These are phyloP conservation scores for Waltergamsia citrina DNA, from an alignment of 2,329 filamentous ascomycete genomes.

Conservation along the genomic window DNA sequence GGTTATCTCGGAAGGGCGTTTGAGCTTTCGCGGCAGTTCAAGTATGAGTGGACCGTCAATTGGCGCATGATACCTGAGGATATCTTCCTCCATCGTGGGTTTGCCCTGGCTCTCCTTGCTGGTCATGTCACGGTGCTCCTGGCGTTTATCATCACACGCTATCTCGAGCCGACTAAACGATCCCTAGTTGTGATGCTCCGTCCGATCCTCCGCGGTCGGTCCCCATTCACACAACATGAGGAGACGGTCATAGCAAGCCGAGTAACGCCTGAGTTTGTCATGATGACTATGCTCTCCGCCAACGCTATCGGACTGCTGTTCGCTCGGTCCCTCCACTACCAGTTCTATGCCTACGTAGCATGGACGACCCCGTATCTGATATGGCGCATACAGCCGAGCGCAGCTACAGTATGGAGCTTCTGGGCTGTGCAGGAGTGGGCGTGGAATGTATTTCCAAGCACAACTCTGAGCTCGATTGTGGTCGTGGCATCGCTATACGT, in stretches of 20 bases:
- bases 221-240: constrained; percentile 38
- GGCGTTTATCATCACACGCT: constrained; percentile 57
- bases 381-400: constrained; percentile 66
- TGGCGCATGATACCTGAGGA: constrained; percentile 92
- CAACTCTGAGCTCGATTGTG: constrained; percentile 38
- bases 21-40: constrained; percentile 81
- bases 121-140: constrained; percentile 57
- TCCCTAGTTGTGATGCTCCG: constrained; percentile 43
- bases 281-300: constrained; percentile 68
- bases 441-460: constrained; percentile 91
- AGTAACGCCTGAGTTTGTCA: constrained; percentile 63
- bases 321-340: constrained; percentile 84
- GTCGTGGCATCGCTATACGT: constrained; percentile 64
- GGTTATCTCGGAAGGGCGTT: constrained; percentile 80
- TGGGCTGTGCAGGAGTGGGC: constrained; percentile 83
- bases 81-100: constrained; percentile 59
- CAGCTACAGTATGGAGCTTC: constrained; percentile 54
- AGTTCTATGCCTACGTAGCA: constrained; percentile 86
- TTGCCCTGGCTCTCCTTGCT: constrained; percentile 57
- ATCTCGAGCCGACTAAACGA: constrained; percentile 56
- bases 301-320: constrained; percentile 75
- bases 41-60: constrained; percentile 98
- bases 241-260: constrained; percentile 46
- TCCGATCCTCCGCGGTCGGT: constrained; percentile 28
- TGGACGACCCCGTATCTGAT: constrained; percentile 85